phyloP scores from a whole-genome alignment of 768 basidiomycete genomes.

The Hysterangium stoloniferum region DNA sequence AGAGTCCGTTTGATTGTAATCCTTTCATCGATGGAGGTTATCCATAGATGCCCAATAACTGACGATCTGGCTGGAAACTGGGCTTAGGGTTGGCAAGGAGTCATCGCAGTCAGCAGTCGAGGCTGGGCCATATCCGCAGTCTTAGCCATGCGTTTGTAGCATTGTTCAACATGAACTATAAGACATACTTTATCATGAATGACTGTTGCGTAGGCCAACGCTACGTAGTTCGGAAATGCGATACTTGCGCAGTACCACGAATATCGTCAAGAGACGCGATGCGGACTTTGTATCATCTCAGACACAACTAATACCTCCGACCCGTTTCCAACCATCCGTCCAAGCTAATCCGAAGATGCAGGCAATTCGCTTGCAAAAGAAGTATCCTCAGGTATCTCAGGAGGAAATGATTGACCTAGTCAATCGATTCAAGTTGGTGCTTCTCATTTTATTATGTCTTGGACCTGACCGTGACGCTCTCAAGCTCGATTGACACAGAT shows the following conservation, averaged over 20 bases:
- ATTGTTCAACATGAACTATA: too few relatives aligned
- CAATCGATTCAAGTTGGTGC: constrained; percentile 91
- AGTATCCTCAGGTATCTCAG: constrained; percentile 82
- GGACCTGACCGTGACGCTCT: background rate
- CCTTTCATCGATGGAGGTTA: too few relatives aligned
- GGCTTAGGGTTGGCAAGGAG: too few relatives aligned
- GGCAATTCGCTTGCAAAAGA: constrained; percentile 80
- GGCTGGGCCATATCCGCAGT: too few relatives aligned
- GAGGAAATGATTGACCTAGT: constrained; percentile 95
- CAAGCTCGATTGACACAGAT: constrained; percentile 67
- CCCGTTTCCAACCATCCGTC: background rate
- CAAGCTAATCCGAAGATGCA: constrained; percentile 43
- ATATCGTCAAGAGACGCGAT: background rate
- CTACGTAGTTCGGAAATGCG: too few relatives aligned
- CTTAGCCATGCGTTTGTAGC: too few relatives aligned
- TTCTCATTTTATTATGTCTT: background rate
- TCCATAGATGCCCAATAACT: too few relatives aligned
- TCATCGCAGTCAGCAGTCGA: too few relatives aligned
- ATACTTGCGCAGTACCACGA: constrained; percentile 5
- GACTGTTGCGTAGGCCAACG: too few relatives aligned
- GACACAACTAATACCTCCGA: background rate
- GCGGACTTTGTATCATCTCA: constrained; percentile 7
- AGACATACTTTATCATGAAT: too few relatives aligned
- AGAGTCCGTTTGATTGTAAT: too few relatives aligned
- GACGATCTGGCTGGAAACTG: too few relatives aligned